A percentile compares a stretch with the other conserved stretches of the same genome.
Conservation (phyloP, 2,329 filamentous ascomycete species). For the Stemphylium lycopersici region DNA sequence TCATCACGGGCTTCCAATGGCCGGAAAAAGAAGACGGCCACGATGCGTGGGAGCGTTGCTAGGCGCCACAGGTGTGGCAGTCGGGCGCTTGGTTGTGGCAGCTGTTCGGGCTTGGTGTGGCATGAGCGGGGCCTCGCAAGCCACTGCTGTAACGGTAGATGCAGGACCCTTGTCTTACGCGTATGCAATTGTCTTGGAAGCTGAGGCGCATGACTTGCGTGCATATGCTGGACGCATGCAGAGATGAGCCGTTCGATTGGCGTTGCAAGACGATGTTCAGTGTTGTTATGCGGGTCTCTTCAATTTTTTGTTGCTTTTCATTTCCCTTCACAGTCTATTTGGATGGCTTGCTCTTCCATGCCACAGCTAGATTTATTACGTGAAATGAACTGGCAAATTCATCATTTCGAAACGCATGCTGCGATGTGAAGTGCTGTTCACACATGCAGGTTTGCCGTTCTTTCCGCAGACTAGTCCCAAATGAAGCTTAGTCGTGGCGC, state of each 20-base stretch:
- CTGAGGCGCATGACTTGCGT: constrained; percentile 23
- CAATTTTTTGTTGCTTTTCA: background rate
- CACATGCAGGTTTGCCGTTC: constrained; percentile 20
- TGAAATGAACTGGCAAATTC: background rate
- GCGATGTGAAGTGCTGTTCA: constrained; percentile 14
- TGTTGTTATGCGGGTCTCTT: background rate
- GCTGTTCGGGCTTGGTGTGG: constrained; percentile 1
- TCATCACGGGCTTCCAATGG: background rate
- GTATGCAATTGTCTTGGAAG: constrained; percentile 27
- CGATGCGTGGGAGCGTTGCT: constrained; percentile 2
- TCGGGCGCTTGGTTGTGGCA: constrained; percentile 2
- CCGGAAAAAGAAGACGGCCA: background rate
- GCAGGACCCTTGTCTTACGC: constrained; percentile 20
- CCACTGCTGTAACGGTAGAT: constrained; percentile 18
- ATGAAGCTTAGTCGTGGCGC: constrained; percentile 18
- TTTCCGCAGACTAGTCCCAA: constrained; percentile 11
- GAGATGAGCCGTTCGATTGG: background rate
- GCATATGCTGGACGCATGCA: background rate
- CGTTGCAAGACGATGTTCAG: background rate
- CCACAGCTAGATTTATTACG: background rate
- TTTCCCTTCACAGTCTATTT: background rate
- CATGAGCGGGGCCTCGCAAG: constrained; percentile 11
- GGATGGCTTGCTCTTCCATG: background rate
- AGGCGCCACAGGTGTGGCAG: constrained; percentile 25
- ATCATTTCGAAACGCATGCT: background rate